Evolutionary conservation across 768 basidiomycete species (phyloP).

Genomic region (Lactarius sanguifluus): DNA sequence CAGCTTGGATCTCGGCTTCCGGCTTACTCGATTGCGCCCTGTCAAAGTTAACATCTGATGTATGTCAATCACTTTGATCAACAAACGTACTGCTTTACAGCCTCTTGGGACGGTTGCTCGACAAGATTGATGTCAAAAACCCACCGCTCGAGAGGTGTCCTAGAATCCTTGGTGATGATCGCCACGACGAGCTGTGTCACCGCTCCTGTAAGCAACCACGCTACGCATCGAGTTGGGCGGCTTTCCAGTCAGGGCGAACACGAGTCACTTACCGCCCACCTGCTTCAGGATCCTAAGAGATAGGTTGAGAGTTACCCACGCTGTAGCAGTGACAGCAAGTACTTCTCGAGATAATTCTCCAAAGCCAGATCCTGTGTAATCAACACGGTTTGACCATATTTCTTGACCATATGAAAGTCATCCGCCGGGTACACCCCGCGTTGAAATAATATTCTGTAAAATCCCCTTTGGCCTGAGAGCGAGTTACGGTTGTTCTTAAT

Average conservation of each 20-base stretch:
- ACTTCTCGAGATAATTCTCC: constrained; percentile 91
- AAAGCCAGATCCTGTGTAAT: constrained; percentile 92
- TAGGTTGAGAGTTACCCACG: constrained; percentile 11
- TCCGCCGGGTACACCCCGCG: constrained; percentile 96
- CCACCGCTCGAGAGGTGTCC: constrained; percentile 93
- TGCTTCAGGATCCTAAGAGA: constrained; percentile 79
- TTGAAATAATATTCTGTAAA: constrained; percentile 86
- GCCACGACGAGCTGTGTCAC: constrained; percentile 94
- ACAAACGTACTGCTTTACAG: constrained; percentile 45
- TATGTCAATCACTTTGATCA: constrained; percentile 6
- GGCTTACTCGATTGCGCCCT: constrained; percentile 54
- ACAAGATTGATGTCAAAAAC: constrained; percentile 94
- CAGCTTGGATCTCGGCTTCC: constrained; percentile 89
- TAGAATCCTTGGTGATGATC: constrained; percentile 93
- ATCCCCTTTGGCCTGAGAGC: neutral
- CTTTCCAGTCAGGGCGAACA: neutral
- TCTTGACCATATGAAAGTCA: constrained; percentile 99
- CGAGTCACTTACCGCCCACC: constrained; percentile 71
- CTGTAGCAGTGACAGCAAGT: constrained; percentile 20
- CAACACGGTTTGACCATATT: constrained; percentile 94
- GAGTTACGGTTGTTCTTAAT: neutral
- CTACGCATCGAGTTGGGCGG: constrained; percentile 42
- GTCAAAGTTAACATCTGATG: constrained; percentile 36
- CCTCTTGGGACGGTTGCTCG: constrained; percentile 53
- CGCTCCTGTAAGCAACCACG: constrained; percentile 90